A percentile compares a stretch with the other conserved stretches of the same genome.
phyloP scores from a whole-genome alignment of 1,139 yeast species.

The Candida sojae region DNA sequence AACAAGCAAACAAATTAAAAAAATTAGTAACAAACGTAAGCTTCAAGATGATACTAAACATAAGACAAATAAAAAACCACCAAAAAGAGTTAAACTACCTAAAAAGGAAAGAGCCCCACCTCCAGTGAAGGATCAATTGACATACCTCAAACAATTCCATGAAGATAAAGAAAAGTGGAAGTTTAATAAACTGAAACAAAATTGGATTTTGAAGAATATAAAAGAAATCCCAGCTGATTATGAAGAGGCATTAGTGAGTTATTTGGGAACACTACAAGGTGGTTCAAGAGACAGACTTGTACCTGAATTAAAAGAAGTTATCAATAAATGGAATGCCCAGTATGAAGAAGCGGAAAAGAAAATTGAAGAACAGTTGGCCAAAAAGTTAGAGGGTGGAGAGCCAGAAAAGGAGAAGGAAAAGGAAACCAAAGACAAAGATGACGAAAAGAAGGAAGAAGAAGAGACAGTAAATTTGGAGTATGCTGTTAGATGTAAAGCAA shows the following conservation, averaged over 20 bases:
- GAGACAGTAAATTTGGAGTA: conserved; percentile 13
- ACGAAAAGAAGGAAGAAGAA: conserved; percentile 10
- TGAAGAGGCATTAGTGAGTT: conserved; percentile 52
- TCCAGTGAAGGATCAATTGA: conserved; percentile 80
- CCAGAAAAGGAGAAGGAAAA: conserved; percentile 19
- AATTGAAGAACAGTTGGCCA: conserved; percentile 37
- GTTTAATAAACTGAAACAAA: conserved; percentile 91
- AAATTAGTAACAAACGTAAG: conserved; percentile 34
- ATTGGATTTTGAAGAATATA: conserved; percentile 81
- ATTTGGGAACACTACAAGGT: conserved; percentile 74
- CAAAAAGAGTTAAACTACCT: conserved; percentile 76
- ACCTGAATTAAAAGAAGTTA: conserved; percentile 49
- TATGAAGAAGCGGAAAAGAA: conserved; percentile 43
- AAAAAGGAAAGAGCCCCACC: conserved; percentile 74
- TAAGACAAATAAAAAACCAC: conserved; percentile 48
- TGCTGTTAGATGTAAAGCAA: conserved; percentile 13
- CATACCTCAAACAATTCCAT: conserved; percentile 67
- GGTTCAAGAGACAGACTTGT: conserved; percentile 64
- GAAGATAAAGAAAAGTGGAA: conserved; percentile 75
- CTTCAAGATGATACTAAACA: conserved; percentile 24
- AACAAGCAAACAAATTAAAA: conserved; percentile 49
- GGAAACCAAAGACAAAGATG: conserved; percentile 7
- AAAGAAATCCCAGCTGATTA: conserved; percentile 58
- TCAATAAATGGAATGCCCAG: conserved; percentile 58
- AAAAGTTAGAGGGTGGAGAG: conserved; percentile 18